Base-by-base conservation (phyloP, 2,329 filamentous ascomycete genomes). In the Cladosporium colombiae region DNA sequence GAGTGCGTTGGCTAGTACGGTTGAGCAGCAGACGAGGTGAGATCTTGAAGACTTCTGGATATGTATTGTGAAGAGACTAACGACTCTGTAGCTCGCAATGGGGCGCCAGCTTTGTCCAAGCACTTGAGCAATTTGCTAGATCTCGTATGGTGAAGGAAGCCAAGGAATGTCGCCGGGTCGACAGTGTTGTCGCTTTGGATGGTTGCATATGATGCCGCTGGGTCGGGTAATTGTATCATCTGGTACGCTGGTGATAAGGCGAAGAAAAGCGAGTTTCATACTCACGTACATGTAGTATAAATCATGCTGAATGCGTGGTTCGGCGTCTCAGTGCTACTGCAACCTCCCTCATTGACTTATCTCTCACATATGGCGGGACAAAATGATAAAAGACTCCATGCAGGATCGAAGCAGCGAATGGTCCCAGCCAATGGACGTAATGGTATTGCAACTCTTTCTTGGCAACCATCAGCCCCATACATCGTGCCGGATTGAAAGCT, bases 401-500 rank as follows among this genome's bases (percentile, higher is more conserved):
- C 58, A 77, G n/a, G 16, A 75, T 69, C n/a, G 72, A 72, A 25
- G 75, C 74, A 21, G 74, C 70, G 3, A 77, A 65, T 5, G 70
- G 68, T 4, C 71, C 76, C 16, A 71, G 35, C 75, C 74, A 78
- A 67, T 77, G 74, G 2, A 77, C 67, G 65, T 75, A 78, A 58
- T 78, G 75, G 61, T 75, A 76, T 16, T 74, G 71, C 59, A 77
- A 71, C 5, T 70, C 67, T 16, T 73, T 74, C 71, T 66, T 70
- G 10, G 74, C 72, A 14, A 73, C 68, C 77, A 78, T 78, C 16
- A 78, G 68, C 21, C 77, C 76, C 16, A 78, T 68, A 63, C 76
- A 78, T 16, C 76, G 67, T 18, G 75, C 76, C 11, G 76, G 74
- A 65, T 78, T 77, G 68, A 76, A 71, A 8, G 73, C 74, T 76